Percentiles rank a stretch among this genome's conserved stretches.
Conservation (phyloP, 106 monocot species). For the Dendrobium huoshanense region DNA sequence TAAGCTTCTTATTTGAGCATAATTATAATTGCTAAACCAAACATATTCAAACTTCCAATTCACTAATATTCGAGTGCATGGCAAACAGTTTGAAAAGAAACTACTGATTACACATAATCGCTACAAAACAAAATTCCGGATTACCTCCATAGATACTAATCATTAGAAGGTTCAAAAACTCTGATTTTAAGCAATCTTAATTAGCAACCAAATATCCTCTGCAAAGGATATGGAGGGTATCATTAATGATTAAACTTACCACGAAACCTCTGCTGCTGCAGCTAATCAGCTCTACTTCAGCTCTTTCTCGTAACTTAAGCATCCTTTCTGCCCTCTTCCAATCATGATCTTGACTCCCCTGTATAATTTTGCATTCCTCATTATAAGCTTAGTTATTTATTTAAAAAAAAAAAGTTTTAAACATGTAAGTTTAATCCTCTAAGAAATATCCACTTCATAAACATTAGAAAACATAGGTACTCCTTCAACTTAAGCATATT, state of each 20-base stretch:
- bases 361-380: constrained; percentile 20
- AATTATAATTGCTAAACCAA: not conserved
- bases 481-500: not conserved
- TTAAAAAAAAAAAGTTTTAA: not conserved
- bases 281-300: constrained; percentile 80
- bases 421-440: not conserved
- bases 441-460: not conserved
- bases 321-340: constrained; percentile 54
- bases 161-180: not conserved
- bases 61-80: not conserved
- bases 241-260: constrained; percentile 37
- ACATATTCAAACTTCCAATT: not conserved
- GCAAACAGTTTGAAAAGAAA: not conserved
- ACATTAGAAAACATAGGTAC: not conserved
- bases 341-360: constrained; percentile 49
- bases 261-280: constrained; percentile 84
- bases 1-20: not conserved
- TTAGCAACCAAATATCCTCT: not conserved
- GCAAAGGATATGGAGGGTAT: not conserved
- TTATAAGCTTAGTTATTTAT: constrained; percentile 11
- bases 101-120: not conserved
- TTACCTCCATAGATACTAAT: not conserved
- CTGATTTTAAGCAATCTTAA: not conserved
- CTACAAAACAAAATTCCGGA: not conserved
- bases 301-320: constrained; percentile 50